A percentile compares a stretch with the other conserved stretches of the same genome.
These are phyloP conservation scores for Mycena vulgaris DNA, from an alignment of 768 basidiomycete species.

Conservation along the genomic window DNA sequence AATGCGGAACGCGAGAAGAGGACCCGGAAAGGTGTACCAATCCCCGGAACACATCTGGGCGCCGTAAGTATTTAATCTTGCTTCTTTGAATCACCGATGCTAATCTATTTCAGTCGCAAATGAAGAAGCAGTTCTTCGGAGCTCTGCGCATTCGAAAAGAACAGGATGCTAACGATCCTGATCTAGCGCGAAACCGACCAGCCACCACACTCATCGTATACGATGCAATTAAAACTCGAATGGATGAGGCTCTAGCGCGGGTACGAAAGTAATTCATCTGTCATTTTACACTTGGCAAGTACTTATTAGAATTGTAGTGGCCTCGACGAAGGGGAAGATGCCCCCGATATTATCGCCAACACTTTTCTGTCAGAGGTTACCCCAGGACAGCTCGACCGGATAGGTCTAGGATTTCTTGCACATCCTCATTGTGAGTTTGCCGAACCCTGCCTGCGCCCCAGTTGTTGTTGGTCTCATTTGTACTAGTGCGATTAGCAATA, in stretches of 20 bases:
- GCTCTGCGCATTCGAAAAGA: slow-evolving; percentile 38
- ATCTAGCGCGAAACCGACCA: slow-evolving; percentile 23
- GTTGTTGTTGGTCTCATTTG: background rate
- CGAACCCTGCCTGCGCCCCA: background rate
- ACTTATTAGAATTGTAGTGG: slow-evolving; percentile 32
- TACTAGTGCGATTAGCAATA: background rate
- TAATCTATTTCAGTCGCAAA: slow-evolving; percentile 28
- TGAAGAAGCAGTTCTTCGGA: slow-evolving; percentile 41
- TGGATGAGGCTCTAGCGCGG: slow-evolving; percentile 39
- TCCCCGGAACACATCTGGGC: slow-evolving; percentile 39
- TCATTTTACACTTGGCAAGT: background rate
- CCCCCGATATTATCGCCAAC: slow-evolving; percentile 45
- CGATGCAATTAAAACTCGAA: slow-evolving; percentile 39
- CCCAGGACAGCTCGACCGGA: slow-evolving; percentile 26
- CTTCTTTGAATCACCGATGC: no score
- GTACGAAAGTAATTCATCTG: background rate
- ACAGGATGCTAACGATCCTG: slow-evolving; percentile 35
- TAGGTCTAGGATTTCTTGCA: slow-evolving; percentile 37
- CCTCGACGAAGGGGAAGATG: slow-evolving; percentile 37
- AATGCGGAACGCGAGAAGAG: slow-evolving; percentile 34
- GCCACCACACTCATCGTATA: slow-evolving; percentile 38
- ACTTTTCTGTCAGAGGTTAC: slow-evolving; percentile 39
- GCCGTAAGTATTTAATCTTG: slow-evolving; percentile 22
- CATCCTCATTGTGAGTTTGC: slow-evolving; percentile 38
- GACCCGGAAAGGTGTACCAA: slow-evolving; percentile 32